Evolutionary conservation across 495 filamentous ascomycete genomes (phyloP).

Genomic region (Ascodesmis nigricans): DNA sequence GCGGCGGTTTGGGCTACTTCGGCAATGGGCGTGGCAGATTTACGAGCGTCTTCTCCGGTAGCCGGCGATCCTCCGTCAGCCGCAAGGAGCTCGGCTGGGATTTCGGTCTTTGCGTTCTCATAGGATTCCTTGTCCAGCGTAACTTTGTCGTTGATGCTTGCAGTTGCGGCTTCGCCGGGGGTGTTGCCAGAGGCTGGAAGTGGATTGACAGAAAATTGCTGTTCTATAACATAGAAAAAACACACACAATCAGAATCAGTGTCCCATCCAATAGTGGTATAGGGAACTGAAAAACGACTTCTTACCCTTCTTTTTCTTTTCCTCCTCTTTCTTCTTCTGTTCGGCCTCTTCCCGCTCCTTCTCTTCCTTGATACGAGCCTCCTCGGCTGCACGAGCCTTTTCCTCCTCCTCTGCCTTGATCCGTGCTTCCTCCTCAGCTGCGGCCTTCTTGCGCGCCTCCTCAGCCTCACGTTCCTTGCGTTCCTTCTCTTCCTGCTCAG

Average conservation of each 20-base stretch:
- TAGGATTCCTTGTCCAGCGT: constrained; percentile 64
- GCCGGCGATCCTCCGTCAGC: constrained; percentile 1
- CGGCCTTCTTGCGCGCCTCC: not conserved
- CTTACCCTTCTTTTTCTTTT: constrained; percentile 1
- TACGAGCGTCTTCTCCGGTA: constrained; percentile 1
- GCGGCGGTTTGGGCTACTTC: constrained; percentile 4
- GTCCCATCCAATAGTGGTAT: too few relatives aligned
- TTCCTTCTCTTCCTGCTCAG: not conserved
- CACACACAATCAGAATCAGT: too few relatives aligned
- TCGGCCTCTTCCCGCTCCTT: not conserved
- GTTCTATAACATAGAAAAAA: too few relatives aligned
- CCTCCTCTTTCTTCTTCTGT: not conserved
- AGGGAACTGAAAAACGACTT: too few relatives aligned
- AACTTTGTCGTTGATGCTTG: constrained; percentile 35
- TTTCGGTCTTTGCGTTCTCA: constrained; percentile 38
- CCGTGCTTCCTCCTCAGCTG: not conserved
- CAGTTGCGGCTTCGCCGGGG: constrained; percentile 30
- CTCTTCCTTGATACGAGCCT: not conserved
- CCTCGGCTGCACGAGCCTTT: constrained; percentile 2
- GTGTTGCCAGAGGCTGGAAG: constrained; percentile 52
- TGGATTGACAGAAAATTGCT: constrained; percentile 43
- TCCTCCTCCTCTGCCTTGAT: constrained; percentile 1
- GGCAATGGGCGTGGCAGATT: not conserved
- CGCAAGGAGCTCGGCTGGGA: not conserved
- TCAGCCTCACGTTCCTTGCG: not conserved